Evolutionary conservation across 164 flowering plant genomes (phyloP), one percentile per base, ranked within the genome.

Genomic region (Umbilicus rupestris): DNA sequence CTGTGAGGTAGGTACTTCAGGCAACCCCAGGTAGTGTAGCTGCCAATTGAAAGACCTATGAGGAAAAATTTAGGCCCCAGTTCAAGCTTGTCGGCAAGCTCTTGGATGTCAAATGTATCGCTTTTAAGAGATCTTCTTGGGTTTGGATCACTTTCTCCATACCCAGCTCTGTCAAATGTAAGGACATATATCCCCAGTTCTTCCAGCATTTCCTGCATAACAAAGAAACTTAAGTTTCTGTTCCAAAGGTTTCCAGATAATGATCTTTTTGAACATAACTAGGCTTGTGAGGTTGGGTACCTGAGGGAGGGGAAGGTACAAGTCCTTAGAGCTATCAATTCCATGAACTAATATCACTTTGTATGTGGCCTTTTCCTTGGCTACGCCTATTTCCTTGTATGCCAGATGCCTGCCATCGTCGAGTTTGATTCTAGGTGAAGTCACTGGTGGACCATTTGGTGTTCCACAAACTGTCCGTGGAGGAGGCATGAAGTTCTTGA

Each of bases 291-390:
- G n/a, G n/a, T n/a, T n/a, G n/a, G n/a, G n/a, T n/a, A 84, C 84
- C 45, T 74, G 71, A 26, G 87, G 72, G 11, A 72, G 76, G 35
- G 73, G 69, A 39, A 82, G 69, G 39, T 67, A 33, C 77, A 80
- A 67, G 37, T 80, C 84, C 69, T 78, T 80, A 55, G 81, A 78
- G 70, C 73, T 74, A 31, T 66, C 79, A 57, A 79, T 75, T 20
- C 85, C 87, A 75, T 85, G 87, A 69, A 75, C 77, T 31, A 81
- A 59, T 29, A 83, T 75, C 70, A 83, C 70, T 71, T 74, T 81
- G 64, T 71, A 74, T 67, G 62, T 71, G 12, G 85, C 80, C n/a
- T 71, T 49, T 24, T 78, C 77, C 52, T 73, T 79, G 39, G 87
- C 73, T 14, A 83, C 83, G n/a, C 87, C 87, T 62, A 47, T 66